Evolutionary conservation across 371 early-diverging fungal genomes (phyloP), one percentile per base, ranked within the genome.

Genomic region (Mortierella sp.): DNA sequence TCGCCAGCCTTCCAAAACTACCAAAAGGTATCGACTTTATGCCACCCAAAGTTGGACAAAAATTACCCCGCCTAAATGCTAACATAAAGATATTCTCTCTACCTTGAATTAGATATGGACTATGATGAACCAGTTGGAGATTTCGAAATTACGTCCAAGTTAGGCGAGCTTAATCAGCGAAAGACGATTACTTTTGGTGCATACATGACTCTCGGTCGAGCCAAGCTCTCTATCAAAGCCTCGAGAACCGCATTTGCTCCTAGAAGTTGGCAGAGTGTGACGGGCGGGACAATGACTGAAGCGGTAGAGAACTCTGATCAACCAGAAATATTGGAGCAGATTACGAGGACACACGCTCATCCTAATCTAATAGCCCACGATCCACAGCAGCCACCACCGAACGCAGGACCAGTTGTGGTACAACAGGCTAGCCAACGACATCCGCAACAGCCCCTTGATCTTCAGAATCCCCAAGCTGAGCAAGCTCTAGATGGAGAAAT

Each of bases 121-220:
- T 80, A 80, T 58, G 72, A 72, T n/a, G 76, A 71, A 10, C 81
- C 72, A 9, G 32, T 58, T 41, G 72, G 76, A 15, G 81, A 80
- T 36, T 75, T 80, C 62, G 75, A 75, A 58, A 53, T 75, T 9
- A 57, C 70, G 33, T 74, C 75, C 3, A 59, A 21, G 6, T 58
- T 57, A 1, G 80, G 80, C 28, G 24, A 9, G 11, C 58, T 36
- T 16, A 63, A 55, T 9, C 80, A 80, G 40, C 67, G 75, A 55
- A 70, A 40, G 43, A 72, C 76, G 19, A 69, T 75, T 4, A 72
- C 75, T 3, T 80, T 69, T 63, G 76, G 81, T 8, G 72, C 75
- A 2, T 80, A 71, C 24, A 80, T 80, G 81, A 75, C 69, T 4
- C 58, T 65, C 11, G 75, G 76, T n/a, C 65, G 69, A 22, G 76